phyloP scores from a whole-genome alignment of 495 filamentous ascomycete species.

The Aspergillus haitiensis region DNA sequence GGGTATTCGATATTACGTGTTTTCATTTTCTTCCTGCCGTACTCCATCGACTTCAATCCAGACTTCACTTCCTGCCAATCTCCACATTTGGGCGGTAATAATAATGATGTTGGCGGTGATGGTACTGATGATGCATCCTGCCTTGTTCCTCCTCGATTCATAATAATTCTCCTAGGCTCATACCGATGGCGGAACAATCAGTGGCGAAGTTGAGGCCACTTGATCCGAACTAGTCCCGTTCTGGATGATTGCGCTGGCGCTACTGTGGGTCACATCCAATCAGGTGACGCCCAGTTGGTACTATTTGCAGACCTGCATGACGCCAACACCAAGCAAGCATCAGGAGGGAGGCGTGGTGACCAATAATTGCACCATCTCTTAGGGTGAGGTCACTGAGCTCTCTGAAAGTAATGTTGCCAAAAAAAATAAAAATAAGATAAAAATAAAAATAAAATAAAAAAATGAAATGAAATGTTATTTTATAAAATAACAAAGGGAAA shows the following conservation, averaged over 20 bases:
- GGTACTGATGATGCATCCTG: constrained; percentile 13
- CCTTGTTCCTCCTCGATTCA: constrained; percentile 12
- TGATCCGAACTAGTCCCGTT: constrained; percentile 34
- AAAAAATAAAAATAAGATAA: constrained; percentile 7
- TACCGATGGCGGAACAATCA: constrained; percentile 38
- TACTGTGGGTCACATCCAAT: constrained; percentile 32
- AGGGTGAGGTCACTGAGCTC: constrained; percentile 9
- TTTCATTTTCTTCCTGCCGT: neutral
- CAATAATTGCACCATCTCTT: constrained; percentile 30
- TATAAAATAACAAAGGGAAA: constrained; percentile 2
- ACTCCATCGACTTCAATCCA: neutral
- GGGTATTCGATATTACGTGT: neutral
- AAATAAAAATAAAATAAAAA: constrained; percentile 5
- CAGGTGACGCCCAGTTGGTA: constrained; percentile 24
- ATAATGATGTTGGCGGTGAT: no score
- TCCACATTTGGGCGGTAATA: neutral
- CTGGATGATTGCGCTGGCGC: constrained; percentile 32
- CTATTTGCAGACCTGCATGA: constrained; percentile 43
- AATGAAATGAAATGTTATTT: no score
- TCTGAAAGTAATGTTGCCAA: constrained; percentile 6
- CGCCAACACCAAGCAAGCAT: constrained; percentile 31
- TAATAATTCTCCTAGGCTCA: constrained; percentile 13
- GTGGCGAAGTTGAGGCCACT: constrained; percentile 1
- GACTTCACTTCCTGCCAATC: neutral
- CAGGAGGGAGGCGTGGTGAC: constrained; percentile 33